Evolutionary conservation across 345 rosid species (phyloP).

Genomic region (Salix koriyanagi): DNA sequence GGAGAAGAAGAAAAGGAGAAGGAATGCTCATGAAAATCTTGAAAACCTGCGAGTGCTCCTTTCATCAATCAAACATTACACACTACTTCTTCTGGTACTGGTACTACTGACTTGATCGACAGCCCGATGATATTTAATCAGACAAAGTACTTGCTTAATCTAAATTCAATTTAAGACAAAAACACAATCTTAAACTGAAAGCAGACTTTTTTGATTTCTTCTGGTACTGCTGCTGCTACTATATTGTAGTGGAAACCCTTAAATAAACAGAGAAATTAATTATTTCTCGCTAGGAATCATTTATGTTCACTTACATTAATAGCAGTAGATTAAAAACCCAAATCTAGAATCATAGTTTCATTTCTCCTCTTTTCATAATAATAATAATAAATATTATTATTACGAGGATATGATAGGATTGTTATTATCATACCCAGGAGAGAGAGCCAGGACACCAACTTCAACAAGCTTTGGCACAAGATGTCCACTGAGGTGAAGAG

Average conservation of each 20-base stretch:
- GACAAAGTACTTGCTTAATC: neutral
- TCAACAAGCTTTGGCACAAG: constrained; percentile 87
- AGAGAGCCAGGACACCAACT: constrained; percentile 55
- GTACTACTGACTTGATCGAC: neutral
- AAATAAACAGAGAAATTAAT: neutral
- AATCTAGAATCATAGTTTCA: neutral
- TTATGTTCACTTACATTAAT: constrained; percentile 1
- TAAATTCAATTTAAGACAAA: neutral
- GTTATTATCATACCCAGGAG: constrained; percentile 52
- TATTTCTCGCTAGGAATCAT: neutral
- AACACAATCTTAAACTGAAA: neutral
- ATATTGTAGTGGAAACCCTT: neutral
- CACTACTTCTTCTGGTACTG: neutral
- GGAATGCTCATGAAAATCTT: neutral
- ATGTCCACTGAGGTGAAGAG: constrained; percentile 76
- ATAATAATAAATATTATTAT: neutral
- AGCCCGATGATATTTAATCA: neutral
- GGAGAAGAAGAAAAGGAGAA: no score
- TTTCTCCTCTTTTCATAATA: neutral
- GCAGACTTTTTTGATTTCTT: neutral
- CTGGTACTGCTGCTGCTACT: no score
- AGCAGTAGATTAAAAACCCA: neutral
- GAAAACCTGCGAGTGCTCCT: neutral
- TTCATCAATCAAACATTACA: neutral
- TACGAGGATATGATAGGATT: neutral